These are phyloP conservation scores for Amanita exitialis DNA, from an alignment of 768 basidiomycete species.

Conservation along the genomic window DNA sequence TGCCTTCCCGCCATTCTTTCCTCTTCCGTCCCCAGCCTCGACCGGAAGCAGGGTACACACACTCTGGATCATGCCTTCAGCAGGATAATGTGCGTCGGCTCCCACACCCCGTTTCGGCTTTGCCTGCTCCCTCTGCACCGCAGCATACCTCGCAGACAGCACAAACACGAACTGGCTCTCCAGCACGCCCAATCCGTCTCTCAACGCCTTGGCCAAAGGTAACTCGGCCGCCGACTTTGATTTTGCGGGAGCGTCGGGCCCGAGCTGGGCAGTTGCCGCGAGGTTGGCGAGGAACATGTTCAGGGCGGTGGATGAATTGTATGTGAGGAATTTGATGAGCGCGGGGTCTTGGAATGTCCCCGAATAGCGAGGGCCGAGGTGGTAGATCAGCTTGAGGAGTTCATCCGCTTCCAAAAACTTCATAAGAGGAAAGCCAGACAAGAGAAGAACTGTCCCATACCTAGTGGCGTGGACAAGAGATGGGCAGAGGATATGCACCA, in stretches of 20 bases:
- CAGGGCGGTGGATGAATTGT: constrained; percentile 75
- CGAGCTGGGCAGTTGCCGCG: constrained; percentile 17
- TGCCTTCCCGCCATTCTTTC: constrained; percentile 3
- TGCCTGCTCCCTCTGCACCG: not conserved
- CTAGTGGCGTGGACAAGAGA: constrained; percentile 46
- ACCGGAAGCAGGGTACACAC: not conserved
- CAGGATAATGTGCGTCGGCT: not conserved
- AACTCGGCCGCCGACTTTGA: not conserved
- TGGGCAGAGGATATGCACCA: constrained; percentile 68
- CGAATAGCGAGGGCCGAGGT: constrained; percentile 71
- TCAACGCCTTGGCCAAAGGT: constrained; percentile 5
- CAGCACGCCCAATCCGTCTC: constrained; percentile 25
- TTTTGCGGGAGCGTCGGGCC: not conserved
- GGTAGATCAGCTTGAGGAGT: constrained; percentile 64
- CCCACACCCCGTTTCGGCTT: not conserved
- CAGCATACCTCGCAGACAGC: constrained; percentile 19
- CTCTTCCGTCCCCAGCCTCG: not conserved
- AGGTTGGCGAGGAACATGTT: constrained; percentile 62
- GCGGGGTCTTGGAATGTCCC: constrained; percentile 67
- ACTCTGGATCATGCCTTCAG: constrained; percentile 6
- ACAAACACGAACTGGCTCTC: constrained; percentile 32
- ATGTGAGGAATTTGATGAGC: constrained; percentile 70
- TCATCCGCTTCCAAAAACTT: constrained; percentile 43
- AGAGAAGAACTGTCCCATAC: constrained; percentile 20
- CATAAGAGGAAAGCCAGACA: not conserved